Conservation (phyloP, 2,329 filamentous ascomycete genomes). For the Ophiostoma montium region DNA sequence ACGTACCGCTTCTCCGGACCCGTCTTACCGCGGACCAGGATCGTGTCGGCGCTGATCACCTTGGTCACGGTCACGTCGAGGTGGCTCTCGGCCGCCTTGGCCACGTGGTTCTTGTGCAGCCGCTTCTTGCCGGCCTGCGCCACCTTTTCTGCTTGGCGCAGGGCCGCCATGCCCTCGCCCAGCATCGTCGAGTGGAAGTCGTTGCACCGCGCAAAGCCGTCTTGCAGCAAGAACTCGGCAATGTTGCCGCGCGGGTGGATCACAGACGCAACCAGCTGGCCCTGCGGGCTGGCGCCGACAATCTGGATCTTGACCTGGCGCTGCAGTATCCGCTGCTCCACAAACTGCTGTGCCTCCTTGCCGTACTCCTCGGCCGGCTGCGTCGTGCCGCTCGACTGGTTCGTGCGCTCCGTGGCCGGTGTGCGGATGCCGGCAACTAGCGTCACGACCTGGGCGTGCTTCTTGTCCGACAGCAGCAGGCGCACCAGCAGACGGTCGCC, state of each 20-base stretch:
- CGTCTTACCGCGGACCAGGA: constrained; percentile 72
- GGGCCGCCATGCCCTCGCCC: constrained; percentile 70
- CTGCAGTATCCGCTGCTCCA: constrained; percentile 75
- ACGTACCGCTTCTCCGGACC: constrained; percentile 61
- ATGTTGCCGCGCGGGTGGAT: constrained; percentile 87
- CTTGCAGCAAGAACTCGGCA: constrained; percentile 76
- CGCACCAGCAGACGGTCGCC: constrained; percentile 83
- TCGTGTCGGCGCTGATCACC: constrained; percentile 76
- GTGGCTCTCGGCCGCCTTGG: constrained; percentile 50
- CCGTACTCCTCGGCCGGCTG: constrained; percentile 81
- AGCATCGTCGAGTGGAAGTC: constrained; percentile 93
- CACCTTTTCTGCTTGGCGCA: constrained; percentile 74
- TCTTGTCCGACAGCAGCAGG: constrained; percentile 63
- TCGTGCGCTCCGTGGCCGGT: constrained; percentile 75
- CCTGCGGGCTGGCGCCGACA: constrained; percentile 77
- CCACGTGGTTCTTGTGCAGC: constrained; percentile 68
- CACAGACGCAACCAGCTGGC: constrained; percentile 76
- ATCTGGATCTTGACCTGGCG: constrained; percentile 71
- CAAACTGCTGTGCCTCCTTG: constrained; percentile 76
- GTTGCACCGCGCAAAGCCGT: constrained; percentile 80
- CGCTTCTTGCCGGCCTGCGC: constrained; percentile 67
- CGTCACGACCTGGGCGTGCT: constrained; percentile 80
- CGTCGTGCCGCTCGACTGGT: constrained; percentile 62
- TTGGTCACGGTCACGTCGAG: constrained; percentile 74
- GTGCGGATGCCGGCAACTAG: constrained; percentile 80